Conservation (phyloP, 768 basidiomycete genomes). For the Suillus variegatus region DNA sequence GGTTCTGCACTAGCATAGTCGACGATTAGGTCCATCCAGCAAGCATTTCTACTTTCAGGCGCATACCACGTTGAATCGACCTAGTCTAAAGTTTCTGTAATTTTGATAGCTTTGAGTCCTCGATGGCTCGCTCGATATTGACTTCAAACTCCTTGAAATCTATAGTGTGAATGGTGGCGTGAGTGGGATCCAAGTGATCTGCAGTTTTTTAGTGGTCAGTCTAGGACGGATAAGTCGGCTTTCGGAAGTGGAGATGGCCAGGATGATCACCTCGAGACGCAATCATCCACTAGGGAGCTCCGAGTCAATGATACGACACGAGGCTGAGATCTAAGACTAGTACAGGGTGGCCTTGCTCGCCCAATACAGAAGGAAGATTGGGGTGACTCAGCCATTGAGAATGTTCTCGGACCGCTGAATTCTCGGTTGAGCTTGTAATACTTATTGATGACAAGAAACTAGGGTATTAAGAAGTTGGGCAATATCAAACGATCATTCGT, state of each 20-base stretch:
- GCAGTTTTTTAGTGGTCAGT: not conserved
- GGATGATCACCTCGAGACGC: slow-evolving; percentile 1
- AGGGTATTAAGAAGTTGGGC: not conserved
- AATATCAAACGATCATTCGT: not conserved
- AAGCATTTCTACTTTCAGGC: slow-evolving; percentile 33
- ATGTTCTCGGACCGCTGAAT: not conserved
- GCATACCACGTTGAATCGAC: slow-evolving; percentile 44
- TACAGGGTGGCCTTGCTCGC: not conserved
- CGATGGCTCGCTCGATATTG: slow-evolving; percentile 7
- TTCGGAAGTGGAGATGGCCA: not conserved
- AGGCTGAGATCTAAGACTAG: not conserved
- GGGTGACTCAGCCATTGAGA: not conserved
- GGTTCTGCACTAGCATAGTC: slow-evolving; percentile 70
- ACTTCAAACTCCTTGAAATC: slow-evolving; percentile 42
- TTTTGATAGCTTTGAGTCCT: not conserved
- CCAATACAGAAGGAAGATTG: not conserved
- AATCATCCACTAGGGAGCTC: not conserved
- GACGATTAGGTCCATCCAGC: slow-evolving; percentile 72
- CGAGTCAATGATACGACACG: not conserved
- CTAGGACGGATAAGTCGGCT: not conserved
- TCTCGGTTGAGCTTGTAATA: not conserved
- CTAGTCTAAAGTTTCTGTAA: slow-evolving; percentile 26
- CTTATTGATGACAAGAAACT: not conserved
- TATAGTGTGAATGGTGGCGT: slow-evolving; percentile 23
- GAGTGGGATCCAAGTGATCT: not conserved